Evolutionary conservation across 306 rosid species (phyloP).

Genomic region (Trifolium dubium): DNA sequence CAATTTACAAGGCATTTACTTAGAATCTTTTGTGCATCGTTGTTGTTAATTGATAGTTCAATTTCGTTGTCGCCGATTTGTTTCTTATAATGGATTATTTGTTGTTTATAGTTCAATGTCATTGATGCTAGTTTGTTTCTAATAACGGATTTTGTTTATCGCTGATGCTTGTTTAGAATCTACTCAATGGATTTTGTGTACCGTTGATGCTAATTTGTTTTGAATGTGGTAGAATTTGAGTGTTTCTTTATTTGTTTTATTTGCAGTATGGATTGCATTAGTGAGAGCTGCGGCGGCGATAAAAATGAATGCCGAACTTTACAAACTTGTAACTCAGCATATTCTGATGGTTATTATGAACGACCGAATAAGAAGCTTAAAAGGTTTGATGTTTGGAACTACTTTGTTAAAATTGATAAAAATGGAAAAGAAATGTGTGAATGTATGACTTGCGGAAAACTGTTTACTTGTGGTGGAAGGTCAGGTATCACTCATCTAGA

Average conservation of each 20-base stretch:
- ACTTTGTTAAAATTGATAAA: slow-evolving; percentile 1
- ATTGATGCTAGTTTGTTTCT: not conserved
- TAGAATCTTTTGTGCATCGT: not conserved
- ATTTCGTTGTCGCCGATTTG: not conserved
- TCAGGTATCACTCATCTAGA: not conserved
- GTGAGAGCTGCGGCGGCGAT: not conserved
- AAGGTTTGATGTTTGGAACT: not conserved
- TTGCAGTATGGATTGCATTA: slow-evolving; percentile 1
- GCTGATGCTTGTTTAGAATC: not conserved
- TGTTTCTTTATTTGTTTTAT: not conserved
- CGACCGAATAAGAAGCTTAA: not conserved
- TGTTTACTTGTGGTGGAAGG: slow-evolving; percentile 1
- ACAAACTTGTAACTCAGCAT: not conserved
- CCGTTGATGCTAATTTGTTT: not conserved
- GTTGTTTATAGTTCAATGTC: slow-evolving; percentile 6
- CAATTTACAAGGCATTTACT: not conserved
- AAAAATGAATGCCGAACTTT: not conserved
- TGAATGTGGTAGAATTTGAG: not conserved
- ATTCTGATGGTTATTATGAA: not conserved
- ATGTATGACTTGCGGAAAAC: not conserved
- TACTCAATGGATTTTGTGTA: not conserved
- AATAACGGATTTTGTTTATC: not conserved
- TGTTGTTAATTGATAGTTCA: not conserved
- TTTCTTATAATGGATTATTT: not conserved
- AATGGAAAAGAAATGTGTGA: not conserved